Evolutionary conservation across 2,329 filamentous ascomycete genomes (phyloP), one percentile per base, ranked within the genome.

Genomic region (Purpureocillium lavendulum): DNA sequence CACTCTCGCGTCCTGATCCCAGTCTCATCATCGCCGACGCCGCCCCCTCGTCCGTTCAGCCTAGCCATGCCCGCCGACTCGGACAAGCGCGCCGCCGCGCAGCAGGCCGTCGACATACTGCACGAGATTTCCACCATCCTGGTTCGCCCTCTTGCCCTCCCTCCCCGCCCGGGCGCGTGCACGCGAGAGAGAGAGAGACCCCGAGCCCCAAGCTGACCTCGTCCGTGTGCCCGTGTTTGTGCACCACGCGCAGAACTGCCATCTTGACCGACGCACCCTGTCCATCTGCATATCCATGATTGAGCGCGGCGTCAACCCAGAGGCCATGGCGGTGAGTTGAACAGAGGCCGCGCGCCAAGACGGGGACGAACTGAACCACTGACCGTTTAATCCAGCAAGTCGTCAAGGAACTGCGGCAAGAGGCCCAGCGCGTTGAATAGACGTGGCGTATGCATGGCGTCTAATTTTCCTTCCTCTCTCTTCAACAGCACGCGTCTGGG

Each of bases 221-320:
- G n/a, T n/a, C n/a, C n/a, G n/a, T n/a, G n/a, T n/a, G n/a, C n/a
- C n/a, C n/a, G n/a, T n/a, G n/a, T n/a, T n/a, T n/a, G n/a, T n/a
- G n/a, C n/a, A n/a, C n/a, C n/a, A n/a, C 21, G 21, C 11, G 1
- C 30, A 97, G 90, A 96, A 97, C 65, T 95, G 90, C 45, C 79
- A 94, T 48, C 80, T 98, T 34, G 89, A 96, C 61, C 81, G 90
- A 26, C 83, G 88, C 39, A 88, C 89, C 15, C 71, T 98, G 14
- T 95, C 89, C 3, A 86, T 96, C 46, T 98, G 92, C 63, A 90
- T 97, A 44, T 95, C 88, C 39, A 76, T 98, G 61, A 94, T 98
- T 51, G 92, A 98, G 64, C 95, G 95, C 56, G 92, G 92, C 12
- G 87, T 97, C 24, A 95, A 95, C 57, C 92, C 92, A 0, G 90